These are phyloP conservation scores for Trichoderma asperellum DNA, from an alignment of 2,329 filamentous ascomycete genomes.

Conservation along the genomic window DNA sequence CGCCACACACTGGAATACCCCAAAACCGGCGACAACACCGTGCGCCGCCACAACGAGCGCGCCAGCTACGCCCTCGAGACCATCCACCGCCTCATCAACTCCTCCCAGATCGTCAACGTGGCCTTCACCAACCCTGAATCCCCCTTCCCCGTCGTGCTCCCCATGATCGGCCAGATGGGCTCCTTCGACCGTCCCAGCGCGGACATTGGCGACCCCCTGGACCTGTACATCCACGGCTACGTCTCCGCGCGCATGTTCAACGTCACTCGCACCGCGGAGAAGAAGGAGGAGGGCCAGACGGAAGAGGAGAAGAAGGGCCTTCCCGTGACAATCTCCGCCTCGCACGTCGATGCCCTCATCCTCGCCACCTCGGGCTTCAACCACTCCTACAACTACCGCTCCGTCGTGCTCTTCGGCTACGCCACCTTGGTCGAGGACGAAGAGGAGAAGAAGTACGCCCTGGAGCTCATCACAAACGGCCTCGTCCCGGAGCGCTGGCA, in stretches of 20 bases:
- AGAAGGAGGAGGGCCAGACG: neutral
- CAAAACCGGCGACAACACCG: conserved; percentile 64
- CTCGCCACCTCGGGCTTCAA: conserved; percentile 78
- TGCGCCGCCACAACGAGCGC: conserved; percentile 68
- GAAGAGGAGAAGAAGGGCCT: conserved; percentile 53
- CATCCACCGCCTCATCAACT: conserved; percentile 77
- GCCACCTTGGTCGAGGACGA: conserved; percentile 67
- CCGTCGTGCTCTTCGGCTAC: conserved; percentile 75
- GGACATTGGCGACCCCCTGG: conserved; percentile 65
- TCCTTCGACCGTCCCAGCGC: conserved; percentile 68
- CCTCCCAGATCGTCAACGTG: conserved; percentile 74
- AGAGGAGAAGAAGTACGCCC: conserved; percentile 75
- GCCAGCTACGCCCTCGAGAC: conserved; percentile 72
- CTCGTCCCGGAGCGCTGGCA: conserved; percentile 72
- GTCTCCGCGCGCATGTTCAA: conserved; percentile 79
- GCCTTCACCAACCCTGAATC: conserved; percentile 69
- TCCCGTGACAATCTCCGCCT: conserved; percentile 73
- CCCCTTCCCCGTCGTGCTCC: conserved; percentile 76
- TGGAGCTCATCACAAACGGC: conserved; percentile 76
- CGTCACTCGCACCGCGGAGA: conserved; percentile 46
- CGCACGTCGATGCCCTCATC: conserved; percentile 77
- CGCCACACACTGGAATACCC: conserved; percentile 60
- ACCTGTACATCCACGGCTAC: conserved; percentile 84
- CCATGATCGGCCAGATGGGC: conserved; percentile 85
- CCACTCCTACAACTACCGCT: conserved; percentile 87